These are phyloP conservation scores for Entomophthora muscae DNA, from an alignment of 371 early-diverging fungal genomes.

Conservation along the genomic window DNA sequence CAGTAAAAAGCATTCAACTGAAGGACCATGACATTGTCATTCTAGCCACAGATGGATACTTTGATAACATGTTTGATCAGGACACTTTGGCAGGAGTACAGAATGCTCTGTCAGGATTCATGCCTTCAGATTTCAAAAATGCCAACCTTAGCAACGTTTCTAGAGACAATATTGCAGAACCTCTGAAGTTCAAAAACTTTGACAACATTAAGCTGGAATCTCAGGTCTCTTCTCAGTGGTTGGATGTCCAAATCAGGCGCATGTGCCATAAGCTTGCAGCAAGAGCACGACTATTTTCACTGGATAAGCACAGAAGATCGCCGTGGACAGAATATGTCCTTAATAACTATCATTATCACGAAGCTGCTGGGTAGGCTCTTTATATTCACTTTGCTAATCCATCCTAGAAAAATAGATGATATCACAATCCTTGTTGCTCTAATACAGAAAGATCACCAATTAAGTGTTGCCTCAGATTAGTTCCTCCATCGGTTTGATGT, in stretches of 20 bases:
- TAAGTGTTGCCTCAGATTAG: too few species aligned
- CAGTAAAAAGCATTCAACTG: slow-evolving; percentile 29
- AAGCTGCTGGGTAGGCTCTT: slow-evolving; percentile 5
- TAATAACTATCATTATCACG: background rate
- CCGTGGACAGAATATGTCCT: slow-evolving; percentile 11
- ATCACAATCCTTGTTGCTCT: slow-evolving; percentile 24
- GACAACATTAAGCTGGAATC: background rate
- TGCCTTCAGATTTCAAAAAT: slow-evolving; percentile 1
- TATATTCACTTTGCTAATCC: slow-evolving; percentile 2
- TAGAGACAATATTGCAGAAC: background rate
- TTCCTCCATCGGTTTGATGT: too few species aligned
- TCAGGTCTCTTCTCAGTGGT: background rate
- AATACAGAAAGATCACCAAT: slow-evolving; percentile 10
- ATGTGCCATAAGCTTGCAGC: slow-evolving; percentile 14
- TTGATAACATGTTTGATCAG: slow-evolving; percentile 46
- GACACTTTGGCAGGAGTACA: slow-evolving; percentile 35
- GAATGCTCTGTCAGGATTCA: slow-evolving; percentile 8
- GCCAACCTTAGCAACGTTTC: background rate
- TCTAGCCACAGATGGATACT: slow-evolving; percentile 51
- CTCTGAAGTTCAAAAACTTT: background rate
- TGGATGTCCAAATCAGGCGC: background rate
- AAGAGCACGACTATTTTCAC: slow-evolving; percentile 21
- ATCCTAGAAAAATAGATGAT: slow-evolving; percentile 21
- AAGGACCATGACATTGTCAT: slow-evolving; percentile 42
- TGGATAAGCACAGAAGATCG: slow-evolving; percentile 9